phyloP scores from a whole-genome alignment of 805 yeast genomes.

The Komagataella populi region DNA sequence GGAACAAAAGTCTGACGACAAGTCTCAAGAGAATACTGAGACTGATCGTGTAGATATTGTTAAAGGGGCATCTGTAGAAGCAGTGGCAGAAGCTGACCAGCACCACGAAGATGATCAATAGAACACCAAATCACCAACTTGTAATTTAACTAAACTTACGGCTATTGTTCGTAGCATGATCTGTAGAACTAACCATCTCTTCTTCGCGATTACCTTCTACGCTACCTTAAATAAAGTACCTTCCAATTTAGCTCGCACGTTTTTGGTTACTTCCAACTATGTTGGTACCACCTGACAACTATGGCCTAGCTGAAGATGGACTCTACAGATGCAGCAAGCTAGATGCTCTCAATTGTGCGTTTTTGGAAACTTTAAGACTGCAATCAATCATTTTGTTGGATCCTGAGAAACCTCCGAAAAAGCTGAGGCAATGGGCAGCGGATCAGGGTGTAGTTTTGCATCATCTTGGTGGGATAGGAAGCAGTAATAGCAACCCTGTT shows the following conservation, averaged over 20 bases:
- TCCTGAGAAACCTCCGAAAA: conserved; percentile 73
- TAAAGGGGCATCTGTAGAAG: background rate
- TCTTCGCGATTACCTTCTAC: background rate
- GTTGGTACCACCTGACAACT: conserved; percentile 89
- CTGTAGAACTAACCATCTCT: background rate
- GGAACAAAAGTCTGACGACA: background rate
- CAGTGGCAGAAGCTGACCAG: background rate
- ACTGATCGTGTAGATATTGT: background rate
- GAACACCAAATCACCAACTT: background rate
- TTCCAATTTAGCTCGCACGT: background rate
- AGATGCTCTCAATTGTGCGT: conserved; percentile 65
- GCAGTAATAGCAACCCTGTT: background rate
- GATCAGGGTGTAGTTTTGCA: conserved; percentile 38
- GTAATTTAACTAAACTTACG: background rate
- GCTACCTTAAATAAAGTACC: background rate
- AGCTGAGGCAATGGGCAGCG: conserved; percentile 52
- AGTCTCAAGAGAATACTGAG: background rate
- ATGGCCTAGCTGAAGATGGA: conserved; percentile 83
- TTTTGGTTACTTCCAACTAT: conserved; percentile 19
- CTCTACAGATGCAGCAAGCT: conserved; percentile 71
- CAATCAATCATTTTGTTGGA: conserved; percentile 63
- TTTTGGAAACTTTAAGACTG: conserved; percentile 58
- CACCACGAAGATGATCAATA: background rate
- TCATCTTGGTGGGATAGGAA: conserved; percentile 18
- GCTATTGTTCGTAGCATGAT: background rate